Percentiles rank a stretch among this genome's conserved stretches.
Conservation (phyloP, 2,329 filamentous ascomycete genomes). For the Ceratocystis huliohia region DNA sequence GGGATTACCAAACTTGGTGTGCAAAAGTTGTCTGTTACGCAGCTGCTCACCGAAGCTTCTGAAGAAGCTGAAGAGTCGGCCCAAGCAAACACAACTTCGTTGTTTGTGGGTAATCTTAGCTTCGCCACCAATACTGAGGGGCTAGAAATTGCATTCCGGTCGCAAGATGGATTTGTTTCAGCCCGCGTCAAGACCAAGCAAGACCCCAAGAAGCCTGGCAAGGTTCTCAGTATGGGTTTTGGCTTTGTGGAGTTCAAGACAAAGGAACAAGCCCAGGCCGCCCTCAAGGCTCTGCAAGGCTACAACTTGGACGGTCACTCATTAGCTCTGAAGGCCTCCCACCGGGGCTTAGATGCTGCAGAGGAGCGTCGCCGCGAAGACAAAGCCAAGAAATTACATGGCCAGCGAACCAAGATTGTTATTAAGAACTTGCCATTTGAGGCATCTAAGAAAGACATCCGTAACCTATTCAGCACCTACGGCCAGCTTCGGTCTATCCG, state of each 20-base stretch:
- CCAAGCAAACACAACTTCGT: constrained; percentile 48
- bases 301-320: constrained; percentile 77
- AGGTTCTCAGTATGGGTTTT: constrained; percentile 91
- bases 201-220: constrained; percentile 79
- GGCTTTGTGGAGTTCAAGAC: constrained; percentile 83
- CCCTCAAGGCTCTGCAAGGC: constrained; percentile 75
- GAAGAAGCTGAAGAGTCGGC: constrained; percentile 36
- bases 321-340: constrained; percentile 71
- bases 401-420: constrained; percentile 77
- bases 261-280: constrained; percentile 65
- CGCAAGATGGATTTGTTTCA: constrained; percentile 76
- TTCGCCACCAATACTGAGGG: constrained; percentile 72
- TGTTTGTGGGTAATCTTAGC: constrained; percentile 90
- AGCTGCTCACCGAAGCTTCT: constrained; percentile 52
- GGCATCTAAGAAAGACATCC: constrained; percentile 82
- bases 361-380: constrained; percentile 78
- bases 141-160: constrained; percentile 63
- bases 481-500: constrained; percentile 86
- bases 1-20: constrained; percentile 32
- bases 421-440: constrained; percentile 98
- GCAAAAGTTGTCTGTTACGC: constrained; percentile 49
- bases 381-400: constrained; percentile 63
- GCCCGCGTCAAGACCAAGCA: constrained; percentile 86
- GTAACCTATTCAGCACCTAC: constrained; percentile 74
- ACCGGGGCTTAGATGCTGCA: constrained; percentile 75